Percentiles rank a stretch among this genome's conserved stretches.
Conservation (phyloP, 73 alveolate species). For the Stentor roeselii region DNA sequence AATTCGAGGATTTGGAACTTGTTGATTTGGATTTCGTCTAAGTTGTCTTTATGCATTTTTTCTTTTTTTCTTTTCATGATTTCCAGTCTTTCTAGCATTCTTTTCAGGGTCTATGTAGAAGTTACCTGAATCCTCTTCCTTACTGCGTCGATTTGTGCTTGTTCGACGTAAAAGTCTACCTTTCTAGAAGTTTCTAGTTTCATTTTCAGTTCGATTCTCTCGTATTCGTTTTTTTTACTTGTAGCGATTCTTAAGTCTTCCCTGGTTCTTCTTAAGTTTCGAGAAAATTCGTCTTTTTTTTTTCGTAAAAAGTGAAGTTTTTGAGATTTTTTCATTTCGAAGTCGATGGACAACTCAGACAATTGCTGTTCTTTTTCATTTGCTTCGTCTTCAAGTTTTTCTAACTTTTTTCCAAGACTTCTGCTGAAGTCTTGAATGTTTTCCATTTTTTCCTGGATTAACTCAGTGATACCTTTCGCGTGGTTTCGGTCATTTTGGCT, state of each 20-base stretch:
- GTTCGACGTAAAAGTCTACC: not conserved
- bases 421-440: not conserved
- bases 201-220: not conserved
- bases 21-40: not conserved
- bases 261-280: slow-evolving; percentile 46
- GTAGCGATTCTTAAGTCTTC: slow-evolving; percentile 35
- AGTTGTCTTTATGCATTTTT: not conserved
- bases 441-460: not conserved
- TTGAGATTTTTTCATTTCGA: slow-evolving; percentile 7
- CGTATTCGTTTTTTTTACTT: not conserved
- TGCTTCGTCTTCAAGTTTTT: not conserved
- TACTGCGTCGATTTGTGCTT: not conserved
- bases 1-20: not conserved
- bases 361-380: slow-evolving; percentile 12
- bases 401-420: not conserved
- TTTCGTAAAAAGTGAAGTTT: not conserved
- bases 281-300: slow-evolving; percentile 12
- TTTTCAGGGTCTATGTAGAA: not conserved
- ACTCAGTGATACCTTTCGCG: not conserved
- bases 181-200: not conserved
- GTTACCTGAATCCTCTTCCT: not conserved
- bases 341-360: not conserved
- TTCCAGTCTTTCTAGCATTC: not conserved
- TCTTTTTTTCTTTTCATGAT: not conserved
- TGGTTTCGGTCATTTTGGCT: not conserved